phyloP scores from a whole-genome alignment of 768 basidiomycete species.

The Collybia mongolica region DNA sequence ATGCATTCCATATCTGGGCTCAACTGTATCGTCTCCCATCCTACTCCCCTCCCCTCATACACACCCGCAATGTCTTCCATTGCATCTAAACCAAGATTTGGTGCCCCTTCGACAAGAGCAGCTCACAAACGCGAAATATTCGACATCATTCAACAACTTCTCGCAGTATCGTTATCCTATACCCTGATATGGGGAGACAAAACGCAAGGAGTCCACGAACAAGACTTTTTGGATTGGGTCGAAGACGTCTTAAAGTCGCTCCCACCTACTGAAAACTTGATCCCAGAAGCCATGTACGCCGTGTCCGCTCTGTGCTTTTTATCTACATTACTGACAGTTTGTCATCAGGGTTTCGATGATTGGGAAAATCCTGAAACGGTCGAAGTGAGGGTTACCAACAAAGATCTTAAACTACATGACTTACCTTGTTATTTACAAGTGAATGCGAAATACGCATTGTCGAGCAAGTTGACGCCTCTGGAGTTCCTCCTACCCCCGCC shows the following conservation, averaged over 20 bases:
- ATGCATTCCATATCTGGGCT: neutral
- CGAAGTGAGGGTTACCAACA: neutral
- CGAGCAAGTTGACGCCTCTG: neutral
- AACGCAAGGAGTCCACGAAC: neutral
- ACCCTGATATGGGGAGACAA: neutral
- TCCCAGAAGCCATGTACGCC: neutral
- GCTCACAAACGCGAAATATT: neutral
- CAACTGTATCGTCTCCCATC: neutral
- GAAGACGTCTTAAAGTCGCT: constrained; percentile 4
- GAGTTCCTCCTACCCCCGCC: neutral
- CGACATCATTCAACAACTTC: neutral
- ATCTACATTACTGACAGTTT: neutral
- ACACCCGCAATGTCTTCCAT: neutral
- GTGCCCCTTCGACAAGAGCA: neutral
- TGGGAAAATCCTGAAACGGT: neutral
- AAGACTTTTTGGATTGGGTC: constrained; percentile 5
- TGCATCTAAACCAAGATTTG: neutral
- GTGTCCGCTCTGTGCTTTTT: too few relatives aligned
- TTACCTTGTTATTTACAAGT: too few relatives aligned
- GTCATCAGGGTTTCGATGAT: neutral
- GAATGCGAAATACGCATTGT: neutral
- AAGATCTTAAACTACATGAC: too few relatives aligned
- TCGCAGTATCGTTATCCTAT: neutral
- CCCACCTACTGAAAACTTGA: neutral
- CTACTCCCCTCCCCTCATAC: neutral